Evolutionary conservation across 768 basidiomycete genomes (phyloP), one percentile per base, ranked within the genome.

Genomic region (Myochromella boudieri): DNA sequence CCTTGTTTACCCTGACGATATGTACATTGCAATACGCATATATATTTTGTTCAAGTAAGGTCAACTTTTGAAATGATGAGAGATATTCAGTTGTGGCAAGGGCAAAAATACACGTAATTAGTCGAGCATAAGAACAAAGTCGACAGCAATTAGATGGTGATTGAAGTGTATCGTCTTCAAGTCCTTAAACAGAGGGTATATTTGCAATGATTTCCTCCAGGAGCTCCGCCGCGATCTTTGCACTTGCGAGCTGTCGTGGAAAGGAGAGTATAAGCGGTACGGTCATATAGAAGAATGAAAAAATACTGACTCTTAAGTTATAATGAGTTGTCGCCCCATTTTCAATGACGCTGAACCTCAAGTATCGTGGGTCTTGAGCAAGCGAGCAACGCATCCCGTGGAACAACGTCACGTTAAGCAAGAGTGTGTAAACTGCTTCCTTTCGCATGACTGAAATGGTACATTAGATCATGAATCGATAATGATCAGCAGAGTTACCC

Each of bases 371-470:
- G 58, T 91, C 88, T 60, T 87, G 85, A 14, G 85, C 84, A 46
- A 85, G 57, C 48, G 69, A 70, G 63, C 83, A 87, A 45, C 74
- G 75, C 87, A 91, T 91, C 25, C 89, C 89, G 56, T 72, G 70
- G 73, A 91, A 91, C 42, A 91, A 69, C 37, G 84, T 80, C 39
- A 84, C 78, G 56, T 91, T 91, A 34, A 91, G 70, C 46, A 91
- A 59, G 42, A 91, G 64, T 2, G 85, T 74, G 60, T 82, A 85
- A 15, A 91, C 88, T 0, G 87, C 89, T 56, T 91, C 89, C 62
- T 90, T 91, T 51, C 89, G 78, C 87, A 91, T 90, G 15, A 91
- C 89, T 91, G 55, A 3, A 48, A 20, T 6, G 18, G 4, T 12
- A 26, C 29, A 24, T 21, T 22, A 21, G 20, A 25, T 29, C 40